Base-by-base conservation (phyloP, 2,329 filamentous ascomycete genomes). In the Ascomycota sp. region DNA sequence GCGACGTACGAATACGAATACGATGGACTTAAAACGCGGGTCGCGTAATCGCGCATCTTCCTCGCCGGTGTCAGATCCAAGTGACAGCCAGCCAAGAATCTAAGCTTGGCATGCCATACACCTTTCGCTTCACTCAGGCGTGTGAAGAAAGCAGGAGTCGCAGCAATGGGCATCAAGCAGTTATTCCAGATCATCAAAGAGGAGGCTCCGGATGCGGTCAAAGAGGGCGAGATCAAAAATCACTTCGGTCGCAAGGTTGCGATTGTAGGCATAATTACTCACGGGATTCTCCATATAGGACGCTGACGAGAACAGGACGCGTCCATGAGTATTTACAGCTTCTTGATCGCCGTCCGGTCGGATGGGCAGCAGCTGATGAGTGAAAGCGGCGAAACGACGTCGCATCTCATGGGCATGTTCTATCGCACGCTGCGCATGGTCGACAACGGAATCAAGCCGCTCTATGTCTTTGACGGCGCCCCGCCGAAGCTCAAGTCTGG, bases 291-390 rank as follows among this genome's bases (percentile, higher is more conserved):
- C 21, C 16, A 16, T 31, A 7, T 9, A 4, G 8, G 21, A 25
- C 25, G 30, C 10, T 32, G 9, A 32, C 11, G 4, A 13, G 13
- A 8, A n/a, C 30, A 57, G 54, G 54, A 57, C 47, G 54, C 54
- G 31, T 98, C 89, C 32, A 98, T 98, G 89, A 92, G 81, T 58
- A 84, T 98, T 49, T 98, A 98, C 66, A 92, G 81, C 56, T 98
- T 98, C 62, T 71, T 98, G 39, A 89, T 98, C 52, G 89, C 89
- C 33, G 89, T 98, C 36, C 83, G 89, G 45, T 93, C 84, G 47
- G 83, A 92, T 46, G 89, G 89, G 45, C 82, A 98, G 54, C 83
- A 93, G 57, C 75, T 98, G 46, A 95, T 76, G 68, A 91, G 76
- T 55, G 89, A 98, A 48, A 76, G 75, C 34, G 89, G 89, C 48